Evolutionary conservation across 192 early-diverging fungal species (phyloP).

Genomic region (Backusella tarrabulga): DNA sequence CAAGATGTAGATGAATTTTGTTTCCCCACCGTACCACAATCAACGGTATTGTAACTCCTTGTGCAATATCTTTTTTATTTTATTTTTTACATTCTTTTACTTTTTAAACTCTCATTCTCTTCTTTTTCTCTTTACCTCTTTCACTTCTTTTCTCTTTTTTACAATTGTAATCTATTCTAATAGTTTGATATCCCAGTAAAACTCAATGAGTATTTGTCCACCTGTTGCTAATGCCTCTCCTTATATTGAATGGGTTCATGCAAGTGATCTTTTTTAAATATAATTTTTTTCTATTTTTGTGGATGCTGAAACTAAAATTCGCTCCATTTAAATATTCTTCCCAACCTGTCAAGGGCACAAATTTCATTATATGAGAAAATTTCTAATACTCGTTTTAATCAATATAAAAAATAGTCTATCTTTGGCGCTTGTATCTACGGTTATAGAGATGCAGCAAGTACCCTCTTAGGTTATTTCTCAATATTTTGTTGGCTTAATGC

Average conservation of each 20-base stretch:
- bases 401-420: constrained; percentile 23
- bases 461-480: constrained; percentile 51
- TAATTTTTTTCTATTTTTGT: neutral
- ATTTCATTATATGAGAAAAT: neutral
- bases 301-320: constrained; percentile 4
- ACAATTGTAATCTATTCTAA: neutral
- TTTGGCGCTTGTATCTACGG: constrained; percentile 47
- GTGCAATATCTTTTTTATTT: neutral
- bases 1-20: constrained; percentile 1
- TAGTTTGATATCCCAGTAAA: neutral
- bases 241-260: constrained; percentile 19
- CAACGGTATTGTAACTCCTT: neutral
- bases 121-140: neutral
- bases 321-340: neutral
- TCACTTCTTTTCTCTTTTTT: neutral
- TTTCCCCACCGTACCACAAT: neutral
- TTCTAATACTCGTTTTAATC: neutral
- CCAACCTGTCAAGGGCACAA: neutral
- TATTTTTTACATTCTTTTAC: neutral
- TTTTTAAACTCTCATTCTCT: neutral
- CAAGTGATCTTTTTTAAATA: neutral
- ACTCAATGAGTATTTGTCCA: neutral
- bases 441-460: constrained; percentile 38
- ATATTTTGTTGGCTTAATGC: constrained; percentile 69
- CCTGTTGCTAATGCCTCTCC: neutral